Conservation (phyloP, 1,139 yeast genomes). For the Spathaspora sp. region DNA sequence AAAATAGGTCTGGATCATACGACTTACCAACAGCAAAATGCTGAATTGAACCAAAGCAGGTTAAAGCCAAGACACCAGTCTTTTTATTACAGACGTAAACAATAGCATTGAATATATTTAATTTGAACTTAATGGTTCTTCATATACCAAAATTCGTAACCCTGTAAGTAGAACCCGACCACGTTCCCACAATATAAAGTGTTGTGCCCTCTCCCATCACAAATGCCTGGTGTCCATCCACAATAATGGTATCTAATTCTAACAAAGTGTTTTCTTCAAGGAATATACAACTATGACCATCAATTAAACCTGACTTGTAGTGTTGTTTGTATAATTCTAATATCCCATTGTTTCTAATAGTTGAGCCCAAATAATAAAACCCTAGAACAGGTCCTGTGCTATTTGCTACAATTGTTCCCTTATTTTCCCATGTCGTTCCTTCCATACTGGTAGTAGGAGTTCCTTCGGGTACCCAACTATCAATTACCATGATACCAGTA, state of each 20-base stretch:
- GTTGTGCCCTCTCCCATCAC: neutral
- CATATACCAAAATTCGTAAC: neutral
- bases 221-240: neutral
- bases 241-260: neutral
- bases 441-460: neutral
- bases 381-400: neutral
- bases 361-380: neutral
- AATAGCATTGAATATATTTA: conserved; percentile 16
- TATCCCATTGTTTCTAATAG: neutral
- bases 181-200: neutral
- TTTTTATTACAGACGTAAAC: too few species aligned
- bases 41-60: too few species aligned
- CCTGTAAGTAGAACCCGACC: neutral
- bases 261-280: neutral
- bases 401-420: neutral
- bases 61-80: too few species aligned
- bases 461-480: neutral
- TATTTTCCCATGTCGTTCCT: neutral
- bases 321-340: neutral
- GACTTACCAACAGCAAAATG: too few species aligned
- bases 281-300: neutral
- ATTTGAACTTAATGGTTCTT: too few species aligned
- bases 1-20: neutral
- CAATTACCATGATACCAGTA: neutral
- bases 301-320: neutral